Base-by-base conservation (phyloP, 2,329 filamentous ascomycete species). In the Paraphoma chrysanthemicola region DNA sequence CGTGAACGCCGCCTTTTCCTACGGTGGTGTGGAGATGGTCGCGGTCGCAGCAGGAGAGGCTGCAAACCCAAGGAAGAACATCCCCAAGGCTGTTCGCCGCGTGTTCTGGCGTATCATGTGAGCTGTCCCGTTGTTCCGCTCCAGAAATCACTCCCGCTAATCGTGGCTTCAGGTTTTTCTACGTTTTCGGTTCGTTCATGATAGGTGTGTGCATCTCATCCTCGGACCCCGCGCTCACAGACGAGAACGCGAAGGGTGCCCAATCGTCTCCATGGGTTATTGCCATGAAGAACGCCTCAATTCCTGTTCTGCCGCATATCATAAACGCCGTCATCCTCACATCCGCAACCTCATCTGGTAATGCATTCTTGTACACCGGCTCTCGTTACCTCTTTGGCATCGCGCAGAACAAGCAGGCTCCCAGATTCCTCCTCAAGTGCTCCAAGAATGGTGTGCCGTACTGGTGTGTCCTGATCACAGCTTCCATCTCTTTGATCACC, bases 301-400 rank as follows among this genome's bases (percentile, higher is more conserved):
- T 93, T 54, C 81, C 80, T 4, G 88, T 83, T 6, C 83, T 93
- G 4, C 88, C 89, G 0, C 87, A 86, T 6, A 85, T 93, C 52
- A 88, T 93, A 76, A 94, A 94, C 72, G 90, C 89, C 36, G 82
- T 93, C 28, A 88, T 93, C 64, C 82, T 93, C 62, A 90, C 88
- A 0, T 90, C 88, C 0, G 89, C 88, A 0, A 88, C 86, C 77
- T 91, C 89, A 0, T 83, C 89, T 0, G 87, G 85, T 0, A 92
- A 92, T 64, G 86, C 89, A 62, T 86, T 84, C 67, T 79, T 93
- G 50, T 82, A 83, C 66, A 79, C 80, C 2, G 82, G 80, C 10
- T 84, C 82, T 6, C 80, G 84, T 58, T 81, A 81, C 53, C 77
- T 86, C 9, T 85, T 83, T 60, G 77, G 74, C 56, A 68, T 81